Evolutionary conservation across 2,329 filamentous ascomycete genomes (phyloP).

Genomic region (Cladophialophora exuberans): DNA sequence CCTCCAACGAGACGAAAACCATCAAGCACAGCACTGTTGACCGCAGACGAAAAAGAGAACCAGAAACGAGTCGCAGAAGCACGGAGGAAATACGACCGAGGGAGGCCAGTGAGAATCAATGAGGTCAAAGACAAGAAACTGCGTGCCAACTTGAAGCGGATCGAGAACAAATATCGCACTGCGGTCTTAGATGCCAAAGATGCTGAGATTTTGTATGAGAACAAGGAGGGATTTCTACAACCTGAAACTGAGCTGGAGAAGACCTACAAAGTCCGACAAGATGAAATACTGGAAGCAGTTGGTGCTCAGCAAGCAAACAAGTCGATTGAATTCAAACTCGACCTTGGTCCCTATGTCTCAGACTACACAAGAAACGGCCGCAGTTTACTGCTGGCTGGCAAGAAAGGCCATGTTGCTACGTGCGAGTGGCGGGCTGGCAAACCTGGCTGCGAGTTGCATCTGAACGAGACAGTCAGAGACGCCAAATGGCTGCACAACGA

Average conservation of each 20-base stretch:
- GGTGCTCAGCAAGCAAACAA: constrained; percentile 87
- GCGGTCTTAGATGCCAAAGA: constrained; percentile 86
- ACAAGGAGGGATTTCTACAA: constrained; percentile 82
- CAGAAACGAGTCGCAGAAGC: constrained; percentile 54
- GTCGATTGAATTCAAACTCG: constrained; percentile 83
- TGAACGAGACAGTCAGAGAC: constrained; percentile 88
- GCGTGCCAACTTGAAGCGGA: constrained; percentile 72
- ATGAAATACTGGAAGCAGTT: constrained; percentile 76
- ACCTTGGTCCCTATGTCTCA: constrained; percentile 81
- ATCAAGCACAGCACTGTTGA: constrained; percentile 19
- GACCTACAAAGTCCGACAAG: constrained; percentile 90
- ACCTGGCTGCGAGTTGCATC: constrained; percentile 85
- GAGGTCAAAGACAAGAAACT: constrained; percentile 87
- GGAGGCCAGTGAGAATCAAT: constrained; percentile 72
- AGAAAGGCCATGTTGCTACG: constrained; percentile 92
- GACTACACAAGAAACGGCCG: constrained; percentile 91
- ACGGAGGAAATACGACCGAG: constrained; percentile 80
- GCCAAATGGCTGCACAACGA: constrained; percentile 93
- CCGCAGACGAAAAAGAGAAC: constrained; percentile 42
- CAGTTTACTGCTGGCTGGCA: constrained; percentile 79
- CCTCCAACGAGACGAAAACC: constrained; percentile 32
- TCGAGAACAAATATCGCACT: constrained; percentile 82
- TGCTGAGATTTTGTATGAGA: constrained; percentile 91
- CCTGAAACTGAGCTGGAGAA: constrained; percentile 84
- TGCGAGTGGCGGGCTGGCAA: constrained; percentile 97